Evolutionary conservation across 2,329 filamentous ascomycete species (phyloP), one percentile per base, ranked within the genome.

Genomic region (Lachnellula hyalina): DNA sequence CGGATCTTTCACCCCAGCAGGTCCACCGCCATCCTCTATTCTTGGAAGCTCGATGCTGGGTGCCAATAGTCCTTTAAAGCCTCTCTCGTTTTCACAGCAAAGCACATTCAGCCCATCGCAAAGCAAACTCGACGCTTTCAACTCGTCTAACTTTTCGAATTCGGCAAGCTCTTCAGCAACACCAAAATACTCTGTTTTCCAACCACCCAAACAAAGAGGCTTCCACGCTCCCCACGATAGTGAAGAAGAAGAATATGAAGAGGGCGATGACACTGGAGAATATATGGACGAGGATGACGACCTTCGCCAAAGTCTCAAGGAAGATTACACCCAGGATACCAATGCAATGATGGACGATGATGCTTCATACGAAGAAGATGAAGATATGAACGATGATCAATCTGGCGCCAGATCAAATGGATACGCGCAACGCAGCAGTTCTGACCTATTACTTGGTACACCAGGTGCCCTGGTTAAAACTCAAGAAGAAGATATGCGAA

Each of bases 1-100:
- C 25, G 68, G 69, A 58, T 82, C 80, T n/a, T 81, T 81, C 52
- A 83, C 80, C 21, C 81, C 81, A 34, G 73, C 75, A 54, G 80
- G 77, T 3, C 74, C 73, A 44, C 79, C 79, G 47, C 77, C 79
- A 28, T 75, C 76, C 6, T 73, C 73, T 44, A 63, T 77, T 19
- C 77, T 81, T 60, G 77, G 76, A 50, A 78, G 74, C 67, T 80
- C 81, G 15, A 74, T 75, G 57, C 68, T 77, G 53, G 71, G 70
- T 25, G 65, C 57, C 15, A 51, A 51, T 28, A 59, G 49, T 42
- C 57, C 64, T 23, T 51, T 63, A 8, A 66, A 66, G 45, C 64
- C 66, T 45, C 49, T 66, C 32, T 66, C 71, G 45, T 75, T 72
- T 52, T 69, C 67, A 8, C 68, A 75, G 58, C 64, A 64, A 57